These are phyloP conservation scores for Coprinopsis strossmayeri DNA, from an alignment of 768 basidiomycete genomes.

Conservation along the genomic window DNA sequence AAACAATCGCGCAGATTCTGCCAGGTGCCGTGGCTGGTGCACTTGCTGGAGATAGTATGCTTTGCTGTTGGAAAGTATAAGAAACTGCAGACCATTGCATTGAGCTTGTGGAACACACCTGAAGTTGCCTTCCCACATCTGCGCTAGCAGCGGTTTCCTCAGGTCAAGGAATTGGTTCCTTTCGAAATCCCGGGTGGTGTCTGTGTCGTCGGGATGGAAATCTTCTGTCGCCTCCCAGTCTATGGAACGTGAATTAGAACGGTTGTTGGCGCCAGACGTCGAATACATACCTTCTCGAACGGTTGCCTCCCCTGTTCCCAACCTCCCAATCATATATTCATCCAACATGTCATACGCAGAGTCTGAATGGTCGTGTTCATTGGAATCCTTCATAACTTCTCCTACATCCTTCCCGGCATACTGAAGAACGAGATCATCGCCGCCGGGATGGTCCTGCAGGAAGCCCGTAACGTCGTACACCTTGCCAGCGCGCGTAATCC, in stretches of 20 bases:
- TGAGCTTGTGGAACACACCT: too few species aligned
- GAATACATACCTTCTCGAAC: constrained; percentile 67
- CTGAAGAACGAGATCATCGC: constrained; percentile 82
- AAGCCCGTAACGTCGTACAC: constrained; percentile 90
- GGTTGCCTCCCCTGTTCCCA: constrained; percentile 68
- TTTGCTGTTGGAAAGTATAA: constrained; percentile 47
- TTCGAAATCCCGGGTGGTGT: constrained; percentile 72
- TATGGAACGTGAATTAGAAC: too few species aligned
- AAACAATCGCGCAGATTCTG: constrained; percentile 82
- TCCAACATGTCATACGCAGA: constrained; percentile 89
- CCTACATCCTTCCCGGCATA: constrained; percentile 84
- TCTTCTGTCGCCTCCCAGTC: constrained; percentile 90
- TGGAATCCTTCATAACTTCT: constrained; percentile 69
- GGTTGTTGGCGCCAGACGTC: not conserved
- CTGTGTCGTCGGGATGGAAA: constrained; percentile 88
- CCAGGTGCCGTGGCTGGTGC: constrained; percentile 89
- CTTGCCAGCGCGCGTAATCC: constrained; percentile 73
- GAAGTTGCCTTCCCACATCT: constrained; percentile 86
- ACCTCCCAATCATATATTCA: constrained; percentile 78
- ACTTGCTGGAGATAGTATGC: constrained; percentile 94
- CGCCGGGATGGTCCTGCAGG: constrained; percentile 86
- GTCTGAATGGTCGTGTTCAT: constrained; percentile 85
- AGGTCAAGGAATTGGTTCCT: constrained; percentile 92
- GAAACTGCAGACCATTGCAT: too few species aligned
- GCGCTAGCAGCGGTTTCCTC: constrained; percentile 71